Conservation (phyloP, 768 basidiomycete genomes). For the Mycena filopes region DNA sequence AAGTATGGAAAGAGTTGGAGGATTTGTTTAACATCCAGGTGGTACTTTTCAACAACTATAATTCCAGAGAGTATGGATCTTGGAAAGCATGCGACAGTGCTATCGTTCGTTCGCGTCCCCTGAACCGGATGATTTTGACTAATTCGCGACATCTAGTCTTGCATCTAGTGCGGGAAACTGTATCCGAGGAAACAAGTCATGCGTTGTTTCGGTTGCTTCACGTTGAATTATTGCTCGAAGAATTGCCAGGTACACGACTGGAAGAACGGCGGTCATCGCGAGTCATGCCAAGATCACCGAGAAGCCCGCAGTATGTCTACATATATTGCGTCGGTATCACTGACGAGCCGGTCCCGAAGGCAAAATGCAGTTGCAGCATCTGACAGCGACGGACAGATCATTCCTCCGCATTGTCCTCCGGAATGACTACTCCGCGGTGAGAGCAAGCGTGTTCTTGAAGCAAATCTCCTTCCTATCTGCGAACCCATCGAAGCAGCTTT, state of each 20-base stretch:
- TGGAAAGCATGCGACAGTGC: background rate
- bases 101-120: background rate
- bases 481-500: background rate
- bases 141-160: background rate
- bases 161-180: background rate
- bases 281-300: background rate
- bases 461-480: background rate
- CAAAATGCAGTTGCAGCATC: background rate
- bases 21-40: background rate
- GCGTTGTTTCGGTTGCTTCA: conserved; percentile 5
- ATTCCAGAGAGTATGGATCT: background rate
- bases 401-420: background rate
- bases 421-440: background rate
- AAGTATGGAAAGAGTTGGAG: background rate
- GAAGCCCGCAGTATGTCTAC: background rate
- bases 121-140: too few species aligned
- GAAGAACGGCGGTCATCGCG: background rate
- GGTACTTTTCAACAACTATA: background rate
- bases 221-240: conserved; percentile 8
- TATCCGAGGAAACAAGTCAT: background rate
- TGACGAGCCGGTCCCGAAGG: background rate
- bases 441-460: background rate
- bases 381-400: background rate
- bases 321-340: too few species aligned
- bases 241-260: background rate